Base-by-base conservation (phyloP, 2,329 filamentous ascomycete species). In the Paramyrothecium roridum region DNA sequence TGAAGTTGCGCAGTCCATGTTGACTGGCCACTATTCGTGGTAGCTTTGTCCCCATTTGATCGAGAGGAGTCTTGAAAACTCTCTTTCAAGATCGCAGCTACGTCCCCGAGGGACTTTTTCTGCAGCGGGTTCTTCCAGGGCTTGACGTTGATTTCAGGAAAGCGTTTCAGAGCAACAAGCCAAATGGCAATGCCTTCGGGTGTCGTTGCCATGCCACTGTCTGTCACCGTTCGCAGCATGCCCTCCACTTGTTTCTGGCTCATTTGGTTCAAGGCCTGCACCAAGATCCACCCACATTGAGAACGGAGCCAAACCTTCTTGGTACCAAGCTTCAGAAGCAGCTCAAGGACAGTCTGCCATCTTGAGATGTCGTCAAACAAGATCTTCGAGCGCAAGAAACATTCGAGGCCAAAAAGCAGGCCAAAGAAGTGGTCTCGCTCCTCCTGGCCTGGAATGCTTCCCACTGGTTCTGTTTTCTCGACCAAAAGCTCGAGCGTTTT, bases 131-230 rank as follows among this genome's bases (percentile, higher is more conserved):
- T 86, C 51, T 84, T 81, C 92, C 93, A 96, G 2, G 90, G 80
- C 60, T 88, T 86, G 23, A 81, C 77, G 51, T 84, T 82, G 54
- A 88, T 77, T 8, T 81, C 75, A 0, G 88, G 83, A 63, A 90
- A 91, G 20, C 76, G 76, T 52, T 82, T 81, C 58, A 83, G 80
- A 2, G 89, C 82, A 6, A 84, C 82, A 33, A 98, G 78, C 92
- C 93, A 98, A 55, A 97, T 84, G 1, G 91, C 91, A 21, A 97
- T 85, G 8, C 93, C 93, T 69, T 98, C 93, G 0, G 92, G 88
- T 0, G 92, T 93, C 69, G 89, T 89, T 10, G 86, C 84, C 50
- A 96, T 76, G 11, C 88, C 87, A 50, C 84, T 81, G 17, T 83
- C 79, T 20, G 79, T 77, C 10, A 96, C 67, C 43, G 80, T 81